Evolutionary conservation across 1,284 basidiomycete species (phyloP), one percentile per base, ranked within the genome.

Genomic region (Rhodofomes roseus): DNA sequence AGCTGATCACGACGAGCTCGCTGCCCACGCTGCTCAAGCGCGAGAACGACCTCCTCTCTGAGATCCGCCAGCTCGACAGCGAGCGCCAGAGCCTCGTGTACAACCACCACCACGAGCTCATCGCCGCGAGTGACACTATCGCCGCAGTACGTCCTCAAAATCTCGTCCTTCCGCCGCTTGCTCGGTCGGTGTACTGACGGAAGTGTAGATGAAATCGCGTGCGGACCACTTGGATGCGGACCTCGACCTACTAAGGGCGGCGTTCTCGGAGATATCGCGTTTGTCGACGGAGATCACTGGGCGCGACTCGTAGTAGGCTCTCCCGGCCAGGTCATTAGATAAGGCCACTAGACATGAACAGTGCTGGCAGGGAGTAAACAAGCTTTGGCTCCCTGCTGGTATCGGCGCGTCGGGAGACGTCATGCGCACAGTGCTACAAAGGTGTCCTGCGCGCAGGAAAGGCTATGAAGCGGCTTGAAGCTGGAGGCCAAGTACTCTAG

Each of bases 101-200:
- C 71, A 95, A 96, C 66, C 94, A 96, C 68, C 94, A 96, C 69
- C 93, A 95, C 65, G 94, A 96, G 68, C 85, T 96, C 22, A 95
- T 96, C 52, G 90, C 92, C 1, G 95, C 94, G 1, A 93, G 90
- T 64, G 93, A 95, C 67, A 96, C 95, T 6, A 96, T 96, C 63
- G 85, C 87, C 60, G 86, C 89, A 23, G 93, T 94, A 74, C 46
- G 86, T 71, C 14, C n/a, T 37, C n/a, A n/a, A n/a, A n/a, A n/a
- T n/a, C 48, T 52, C 54, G 57, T 50, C 9, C 14, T 34, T 25
- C 57, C 56, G 16, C 61, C 48, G 22, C 31, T 23, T 14, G 48
- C 11, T 25, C 25, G 4, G 20, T 1, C 36, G 25, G n/a, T 56
- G 11, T 51, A 9, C 43, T 39, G 11, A 51, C 51, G 41, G 59